Evolutionary conservation across 106 monocot species (phyloP).

Genomic region (Dactylorhiza incarnata): DNA sequence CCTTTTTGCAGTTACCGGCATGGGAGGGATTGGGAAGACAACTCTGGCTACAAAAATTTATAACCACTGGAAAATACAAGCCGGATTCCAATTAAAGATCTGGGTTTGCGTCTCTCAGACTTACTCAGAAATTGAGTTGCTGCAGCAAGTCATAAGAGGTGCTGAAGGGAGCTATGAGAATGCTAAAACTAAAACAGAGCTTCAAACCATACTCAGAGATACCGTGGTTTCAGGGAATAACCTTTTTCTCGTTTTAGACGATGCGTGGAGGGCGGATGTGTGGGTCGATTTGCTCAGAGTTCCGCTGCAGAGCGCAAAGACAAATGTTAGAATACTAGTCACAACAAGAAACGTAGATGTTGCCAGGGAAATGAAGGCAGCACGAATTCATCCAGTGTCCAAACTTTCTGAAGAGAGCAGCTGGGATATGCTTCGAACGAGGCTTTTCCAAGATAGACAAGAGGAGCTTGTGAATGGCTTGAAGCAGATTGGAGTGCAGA

Average conservation of each 20-base stretch:
- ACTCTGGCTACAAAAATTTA: conserved; percentile 35
- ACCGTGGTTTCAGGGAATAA: too few relatives aligned
- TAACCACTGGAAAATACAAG: conserved; percentile 12
- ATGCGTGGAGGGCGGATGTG: conserved; percentile 20
- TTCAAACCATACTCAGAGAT: conserved; percentile 6
- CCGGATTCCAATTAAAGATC: conserved; percentile 15
- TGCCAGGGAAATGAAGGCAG: conserved; percentile 8
- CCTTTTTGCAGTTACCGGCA: not conserved
- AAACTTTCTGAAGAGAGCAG: too few relatives aligned
- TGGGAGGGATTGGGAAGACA: too few relatives aligned
- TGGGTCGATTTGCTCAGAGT: conserved; percentile 10
- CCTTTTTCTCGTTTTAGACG: conserved; percentile 25
- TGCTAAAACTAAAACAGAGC: not conserved
- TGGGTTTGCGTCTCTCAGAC: conserved; percentile 33
- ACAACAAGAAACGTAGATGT: conserved; percentile 13
- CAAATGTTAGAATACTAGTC: conserved; percentile 13
- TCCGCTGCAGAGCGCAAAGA: not conserved
- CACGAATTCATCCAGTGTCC: conserved; percentile 5
- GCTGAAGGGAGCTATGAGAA: conserved; percentile 7
- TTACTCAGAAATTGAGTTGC: conserved; percentile 10
- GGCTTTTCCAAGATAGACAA: not conserved
- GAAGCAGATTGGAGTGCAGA: conserved; percentile 17
- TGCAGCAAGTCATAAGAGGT: not conserved
- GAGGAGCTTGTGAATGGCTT: conserved; percentile 10
- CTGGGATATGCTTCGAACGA: not conserved